Conservation (phyloP, 2,329 filamentous ascomycete genomes). For the Fusarium beomiforme region DNA sequence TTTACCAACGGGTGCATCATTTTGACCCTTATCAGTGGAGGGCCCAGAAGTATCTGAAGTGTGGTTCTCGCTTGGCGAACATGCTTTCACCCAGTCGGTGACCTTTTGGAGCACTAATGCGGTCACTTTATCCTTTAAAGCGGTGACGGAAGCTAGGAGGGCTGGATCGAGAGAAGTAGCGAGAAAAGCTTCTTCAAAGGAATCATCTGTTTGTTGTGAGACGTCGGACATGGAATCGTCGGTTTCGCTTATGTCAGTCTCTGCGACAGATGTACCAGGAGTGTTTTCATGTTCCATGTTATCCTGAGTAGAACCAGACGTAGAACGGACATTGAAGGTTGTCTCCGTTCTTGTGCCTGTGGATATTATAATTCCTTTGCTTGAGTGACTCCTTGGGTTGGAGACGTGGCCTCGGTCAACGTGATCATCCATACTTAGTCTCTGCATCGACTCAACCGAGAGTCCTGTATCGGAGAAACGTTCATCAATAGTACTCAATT, state of each 20-base stretch:
- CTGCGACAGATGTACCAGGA: constrained; percentile 6
- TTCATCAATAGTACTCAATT: constrained; percentile 23
- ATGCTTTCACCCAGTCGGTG: constrained; percentile 14
- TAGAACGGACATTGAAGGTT: neutral
- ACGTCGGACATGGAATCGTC: constrained; percentile 21
- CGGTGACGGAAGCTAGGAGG: neutral
- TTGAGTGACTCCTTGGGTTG: neutral
- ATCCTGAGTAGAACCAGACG: neutral
- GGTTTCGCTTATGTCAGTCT: constrained; percentile 9
- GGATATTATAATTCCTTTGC: neutral
- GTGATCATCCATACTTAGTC: neutral
- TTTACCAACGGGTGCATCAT: neutral
- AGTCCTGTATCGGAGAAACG: constrained; percentile 13
- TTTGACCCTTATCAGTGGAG: neutral
- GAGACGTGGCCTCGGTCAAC: neutral
- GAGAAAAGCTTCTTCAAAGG: constrained; percentile 18
- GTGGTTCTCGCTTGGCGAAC: neutral
- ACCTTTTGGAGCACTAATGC: constrained; percentile 4
- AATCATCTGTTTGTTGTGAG: constrained; percentile 22
- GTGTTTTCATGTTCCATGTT: neutral
- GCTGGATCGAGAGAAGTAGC: constrained; percentile 6
- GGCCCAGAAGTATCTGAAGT: neutral
- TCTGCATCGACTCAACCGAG: neutral
- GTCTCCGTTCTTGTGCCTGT: neutral
- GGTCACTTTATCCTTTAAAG: constrained; percentile 18